These are phyloP conservation scores for Zymoseptoria tritici DNA, from an alignment of 2,329 filamentous ascomycete species.

Conservation along the genomic window DNA sequence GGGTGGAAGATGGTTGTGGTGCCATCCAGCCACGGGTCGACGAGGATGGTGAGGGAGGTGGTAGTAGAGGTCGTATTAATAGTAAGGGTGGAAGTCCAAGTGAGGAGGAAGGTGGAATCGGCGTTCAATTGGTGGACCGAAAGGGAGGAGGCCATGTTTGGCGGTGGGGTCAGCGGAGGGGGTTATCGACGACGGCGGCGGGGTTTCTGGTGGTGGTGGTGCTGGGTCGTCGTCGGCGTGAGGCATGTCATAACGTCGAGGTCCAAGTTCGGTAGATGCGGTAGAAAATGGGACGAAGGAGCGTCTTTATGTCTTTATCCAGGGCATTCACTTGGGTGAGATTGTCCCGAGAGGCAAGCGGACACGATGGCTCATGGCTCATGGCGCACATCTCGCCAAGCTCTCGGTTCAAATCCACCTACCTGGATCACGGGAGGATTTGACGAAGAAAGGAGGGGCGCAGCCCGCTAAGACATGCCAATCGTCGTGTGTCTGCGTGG, in stretches of 20 bases:
- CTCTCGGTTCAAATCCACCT: background rate
- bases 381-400: too few relatives aligned
- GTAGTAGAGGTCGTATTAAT: too few relatives aligned
- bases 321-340: too few relatives aligned
- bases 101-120: constrained; percentile 58
- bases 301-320: too few relatives aligned
- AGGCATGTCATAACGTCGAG: constrained; percentile 5
- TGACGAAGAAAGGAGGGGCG: background rate
- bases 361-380: background rate
- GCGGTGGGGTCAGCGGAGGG: background rate
- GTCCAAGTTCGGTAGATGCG: background rate
- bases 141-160: constrained; percentile 48
- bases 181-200: too few relatives aligned
- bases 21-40: constrained; percentile 65
- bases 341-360: background rate
- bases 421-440: background rate
- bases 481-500: background rate
- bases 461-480: background rate
- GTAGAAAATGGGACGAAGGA: background rate
- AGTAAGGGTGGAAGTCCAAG: constrained; percentile 40
- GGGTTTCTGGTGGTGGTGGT: background rate
- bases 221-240: background rate
- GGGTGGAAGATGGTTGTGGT: constrained; percentile 54
- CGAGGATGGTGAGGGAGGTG: constrained; percentile 52
- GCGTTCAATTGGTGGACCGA: constrained; percentile 57